These are phyloP conservation scores for Globisporangium viniferum DNA, from an alignment of 352 stramenopile species.

Conservation along the genomic window DNA sequence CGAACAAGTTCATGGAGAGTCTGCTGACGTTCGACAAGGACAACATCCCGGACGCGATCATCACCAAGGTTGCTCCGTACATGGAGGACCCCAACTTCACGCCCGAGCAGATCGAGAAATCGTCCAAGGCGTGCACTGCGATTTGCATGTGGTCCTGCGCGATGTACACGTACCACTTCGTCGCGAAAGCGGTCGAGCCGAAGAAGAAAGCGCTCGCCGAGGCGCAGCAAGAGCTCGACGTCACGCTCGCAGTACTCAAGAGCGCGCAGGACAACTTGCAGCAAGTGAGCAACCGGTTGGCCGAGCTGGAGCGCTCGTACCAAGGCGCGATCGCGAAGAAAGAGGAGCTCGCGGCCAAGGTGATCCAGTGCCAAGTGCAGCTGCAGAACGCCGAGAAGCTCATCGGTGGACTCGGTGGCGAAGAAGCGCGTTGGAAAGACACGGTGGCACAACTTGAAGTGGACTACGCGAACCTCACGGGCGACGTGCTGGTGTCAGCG, in stretches of 20 bases:
- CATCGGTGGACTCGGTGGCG: slow-evolving; percentile 79
- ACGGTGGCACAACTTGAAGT: slow-evolving; percentile 73
- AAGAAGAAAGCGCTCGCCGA: slow-evolving; percentile 66
- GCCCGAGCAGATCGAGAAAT: slow-evolving; percentile 89
- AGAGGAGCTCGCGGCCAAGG: slow-evolving; percentile 86
- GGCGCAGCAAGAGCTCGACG: slow-evolving; percentile 57
- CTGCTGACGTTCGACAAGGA: slow-evolving; percentile 92
- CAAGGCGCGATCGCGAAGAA: slow-evolving; percentile 87
- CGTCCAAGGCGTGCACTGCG: slow-evolving; percentile 88
- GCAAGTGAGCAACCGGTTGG: slow-evolving; percentile 82
- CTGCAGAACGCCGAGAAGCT: slow-evolving; percentile 85
- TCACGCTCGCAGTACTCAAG: slow-evolving; percentile 44
- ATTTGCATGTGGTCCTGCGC: slow-evolving; percentile 89
- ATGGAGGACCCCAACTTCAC: slow-evolving; percentile 91
- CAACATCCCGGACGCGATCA: slow-evolving; percentile 90
- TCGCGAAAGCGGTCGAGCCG: slow-evolving; percentile 74
- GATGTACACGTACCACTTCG: slow-evolving; percentile 87
- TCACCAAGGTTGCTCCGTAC: slow-evolving; percentile 75
- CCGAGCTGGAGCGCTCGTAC: slow-evolving; percentile 83
- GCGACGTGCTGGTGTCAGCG: slow-evolving; percentile 83
- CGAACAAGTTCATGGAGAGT: slow-evolving; percentile 90
- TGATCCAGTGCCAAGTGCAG: slow-evolving; percentile 88
- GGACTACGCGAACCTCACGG: slow-evolving; percentile 76
- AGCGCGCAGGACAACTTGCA: slow-evolving; percentile 65
- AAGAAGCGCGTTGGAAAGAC: slow-evolving; percentile 84